Percentiles rank a stretch among this genome's conserved stretches.
Evolutionary conservation across 371 early-diverging fungal genomes (phyloP).

Genomic region (Paramicrosporidium saccamoebae): DNA sequence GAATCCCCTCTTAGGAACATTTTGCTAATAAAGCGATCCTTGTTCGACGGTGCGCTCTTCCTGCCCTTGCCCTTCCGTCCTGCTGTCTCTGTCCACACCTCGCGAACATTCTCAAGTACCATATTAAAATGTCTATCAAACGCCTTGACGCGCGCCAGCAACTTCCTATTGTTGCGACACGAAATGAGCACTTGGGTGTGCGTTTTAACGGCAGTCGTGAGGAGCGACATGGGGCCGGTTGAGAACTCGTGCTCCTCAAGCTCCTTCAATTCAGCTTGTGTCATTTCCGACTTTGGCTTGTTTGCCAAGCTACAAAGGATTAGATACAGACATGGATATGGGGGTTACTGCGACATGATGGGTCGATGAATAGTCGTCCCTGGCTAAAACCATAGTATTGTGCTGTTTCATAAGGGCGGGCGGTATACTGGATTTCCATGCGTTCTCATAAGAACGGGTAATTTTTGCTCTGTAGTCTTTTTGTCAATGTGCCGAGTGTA

Average conservation of each 20-base stretch:
- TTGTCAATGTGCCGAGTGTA: too few species aligned
- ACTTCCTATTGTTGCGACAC: constrained; percentile 82
- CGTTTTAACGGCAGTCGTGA: constrained; percentile 76
- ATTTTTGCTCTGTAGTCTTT: too few species aligned
- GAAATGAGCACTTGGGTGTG: constrained; percentile 77
- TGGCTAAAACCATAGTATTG: too few species aligned
- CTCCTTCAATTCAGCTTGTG: constrained; percentile 60
- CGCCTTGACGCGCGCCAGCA: constrained; percentile 85
- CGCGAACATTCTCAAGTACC: constrained; percentile 92
- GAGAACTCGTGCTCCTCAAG: constrained; percentile 82
- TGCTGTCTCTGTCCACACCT: constrained; percentile 91
- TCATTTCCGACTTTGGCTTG: constrained; percentile 46
- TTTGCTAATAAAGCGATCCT: constrained; percentile 88
- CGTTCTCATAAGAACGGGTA: too few species aligned
- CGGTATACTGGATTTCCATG: too few species aligned
- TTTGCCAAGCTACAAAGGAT: neutral
- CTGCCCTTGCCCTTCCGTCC: constrained; percentile 44
- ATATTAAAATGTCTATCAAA: constrained; percentile 96
- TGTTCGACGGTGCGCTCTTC: constrained; percentile 74
- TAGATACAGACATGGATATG: neutral
- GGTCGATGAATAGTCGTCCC: neutral
- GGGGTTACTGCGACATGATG: neutral
- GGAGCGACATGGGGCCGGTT: constrained; percentile 79
- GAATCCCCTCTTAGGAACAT: constrained; percentile 93
- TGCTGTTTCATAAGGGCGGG: neutral